Evolutionary conservation across 495 filamentous ascomycete species (phyloP).

Genomic region (Niebla homalea): DNA sequence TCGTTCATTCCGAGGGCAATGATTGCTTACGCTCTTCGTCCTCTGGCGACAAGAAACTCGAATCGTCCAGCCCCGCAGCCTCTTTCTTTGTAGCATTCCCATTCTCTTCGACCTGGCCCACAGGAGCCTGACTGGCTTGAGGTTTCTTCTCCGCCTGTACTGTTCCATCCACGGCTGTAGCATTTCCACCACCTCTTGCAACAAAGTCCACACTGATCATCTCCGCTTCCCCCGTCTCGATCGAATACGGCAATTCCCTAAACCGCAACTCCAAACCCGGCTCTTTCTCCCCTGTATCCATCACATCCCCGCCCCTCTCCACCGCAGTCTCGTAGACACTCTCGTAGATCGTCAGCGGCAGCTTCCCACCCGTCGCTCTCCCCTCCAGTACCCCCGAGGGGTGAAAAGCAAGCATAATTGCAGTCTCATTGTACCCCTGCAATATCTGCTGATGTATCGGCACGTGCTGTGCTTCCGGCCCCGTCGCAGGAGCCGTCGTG

Average conservation of each 20-base stretch:
- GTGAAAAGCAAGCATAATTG: slow-evolving; percentile 81
- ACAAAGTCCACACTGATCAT: slow-evolving; percentile 95
- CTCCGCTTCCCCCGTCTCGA: slow-evolving; percentile 91
- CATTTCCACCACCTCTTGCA: slow-evolving; percentile 67
- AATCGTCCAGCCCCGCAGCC: slow-evolving; percentile 25
- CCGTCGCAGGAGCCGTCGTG: slow-evolving; percentile 60
- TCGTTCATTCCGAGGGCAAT: background rate
- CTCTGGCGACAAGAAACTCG: slow-evolving; percentile 48
- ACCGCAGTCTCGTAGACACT: slow-evolving; percentile 51
- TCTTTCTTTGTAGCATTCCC: slow-evolving; percentile 29
- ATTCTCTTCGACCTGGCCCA: slow-evolving; percentile 18
- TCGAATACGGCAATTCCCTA: slow-evolving; percentile 66
- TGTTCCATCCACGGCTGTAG: slow-evolving; percentile 41
- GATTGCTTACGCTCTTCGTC: slow-evolving; percentile 57
- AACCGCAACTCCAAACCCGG: slow-evolving; percentile 50
- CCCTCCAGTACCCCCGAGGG: slow-evolving; percentile 33
- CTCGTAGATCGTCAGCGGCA: slow-evolving; percentile 86
- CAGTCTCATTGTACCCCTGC: slow-evolving; percentile 63
- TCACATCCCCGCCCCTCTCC: slow-evolving; percentile 47
- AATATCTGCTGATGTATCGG: slow-evolving; percentile 67
- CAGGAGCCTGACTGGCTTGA: slow-evolving; percentile 7
- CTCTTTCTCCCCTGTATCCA: slow-evolving; percentile 59
- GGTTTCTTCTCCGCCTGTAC: slow-evolving; percentile 11
- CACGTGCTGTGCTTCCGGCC: slow-evolving; percentile 52
- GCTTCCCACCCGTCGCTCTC: slow-evolving; percentile 50